A percentile compares a stretch with the other conserved stretches of the same genome.
These are phyloP conservation scores for Rhynchosporium graminicola DNA, from an alignment of 2,329 filamentous ascomycete genomes.

Conservation along the genomic window DNA sequence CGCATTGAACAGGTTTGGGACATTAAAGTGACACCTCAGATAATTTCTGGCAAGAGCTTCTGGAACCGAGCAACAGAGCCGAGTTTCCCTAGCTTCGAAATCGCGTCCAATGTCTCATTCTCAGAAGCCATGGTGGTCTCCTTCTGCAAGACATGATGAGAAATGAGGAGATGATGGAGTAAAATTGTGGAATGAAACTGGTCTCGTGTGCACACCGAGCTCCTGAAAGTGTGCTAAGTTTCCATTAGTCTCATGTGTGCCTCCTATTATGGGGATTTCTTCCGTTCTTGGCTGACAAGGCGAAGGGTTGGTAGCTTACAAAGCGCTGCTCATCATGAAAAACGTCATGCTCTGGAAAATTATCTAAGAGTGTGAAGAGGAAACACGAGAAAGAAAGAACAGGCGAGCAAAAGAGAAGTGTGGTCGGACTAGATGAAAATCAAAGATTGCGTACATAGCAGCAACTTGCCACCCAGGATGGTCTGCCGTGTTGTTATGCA, in stretches of 20 bases:
- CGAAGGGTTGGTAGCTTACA: neutral
- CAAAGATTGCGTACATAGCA: neutral
- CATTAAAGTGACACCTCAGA: too few relatives aligned
- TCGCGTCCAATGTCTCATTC: too few relatives aligned
- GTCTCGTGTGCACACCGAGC: neutral
- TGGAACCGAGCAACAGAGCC: too few relatives aligned
- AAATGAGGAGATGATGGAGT: neutral
- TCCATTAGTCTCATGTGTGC: conserved; percentile 3
- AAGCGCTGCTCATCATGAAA: neutral
- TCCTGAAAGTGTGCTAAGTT: neutral
- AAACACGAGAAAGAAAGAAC: neutral
- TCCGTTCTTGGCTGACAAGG: neutral
- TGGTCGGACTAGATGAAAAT: neutral
- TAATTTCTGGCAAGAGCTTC: too few relatives aligned
- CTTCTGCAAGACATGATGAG: neutral
- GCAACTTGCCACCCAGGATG: neutral
- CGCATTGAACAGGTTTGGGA: too few relatives aligned
- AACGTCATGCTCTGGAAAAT: neutral
- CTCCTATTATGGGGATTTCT: neutral
- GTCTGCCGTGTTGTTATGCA: neutral
- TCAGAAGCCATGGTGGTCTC: neutral
- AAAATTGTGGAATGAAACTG: neutral
- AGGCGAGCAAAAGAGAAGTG: neutral
- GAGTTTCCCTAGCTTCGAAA: too few relatives aligned
- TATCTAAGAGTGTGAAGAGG: neutral